phyloP scores from a whole-genome alignment of 306 rosid genomes.

The Datisca glomerata region DNA sequence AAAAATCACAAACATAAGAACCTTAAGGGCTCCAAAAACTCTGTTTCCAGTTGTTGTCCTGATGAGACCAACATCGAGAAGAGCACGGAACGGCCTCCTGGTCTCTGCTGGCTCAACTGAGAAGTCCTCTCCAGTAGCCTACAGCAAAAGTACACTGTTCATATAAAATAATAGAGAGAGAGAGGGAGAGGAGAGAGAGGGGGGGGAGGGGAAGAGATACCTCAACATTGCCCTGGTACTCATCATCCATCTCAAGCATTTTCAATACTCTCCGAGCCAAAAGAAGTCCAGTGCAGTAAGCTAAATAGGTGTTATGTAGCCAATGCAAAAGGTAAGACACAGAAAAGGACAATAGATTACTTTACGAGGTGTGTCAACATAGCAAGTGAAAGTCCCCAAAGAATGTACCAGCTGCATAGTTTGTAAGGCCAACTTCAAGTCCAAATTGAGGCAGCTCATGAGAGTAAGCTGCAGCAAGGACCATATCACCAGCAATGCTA shows the following conservation, averaged over 20 bases:
- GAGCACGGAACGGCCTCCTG: slow-evolving; percentile 97
- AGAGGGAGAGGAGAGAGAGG: too few relatives aligned
- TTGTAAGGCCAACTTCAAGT: slow-evolving; percentile 56
- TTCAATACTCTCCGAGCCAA: slow-evolving; percentile 77
- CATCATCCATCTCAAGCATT: slow-evolving; percentile 62
- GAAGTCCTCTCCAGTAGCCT: slow-evolving; percentile 87
- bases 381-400: too few relatives aligned
- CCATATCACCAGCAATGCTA: slow-evolving; percentile 53
- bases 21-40: slow-evolving; percentile 83
- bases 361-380: too few relatives aligned
- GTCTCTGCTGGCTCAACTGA: slow-evolving; percentile 82
- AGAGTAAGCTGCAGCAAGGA: slow-evolving; percentile 55
- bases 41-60: slow-evolving; percentile 85
- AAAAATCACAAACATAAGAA: not conserved
- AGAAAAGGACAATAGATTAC: too few relatives aligned
- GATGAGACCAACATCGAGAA: slow-evolving; percentile 82
- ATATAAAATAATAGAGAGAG: too few relatives aligned
- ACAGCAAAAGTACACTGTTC: too few relatives aligned
- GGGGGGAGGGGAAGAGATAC: slow-evolving; percentile 11
- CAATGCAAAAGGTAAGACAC: too few relatives aligned
- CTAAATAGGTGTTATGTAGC: slow-evolving; percentile 20
- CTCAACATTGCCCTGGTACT: slow-evolving; percentile 89
- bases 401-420: slow-evolving; percentile 63
- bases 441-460: slow-evolving; percentile 61
- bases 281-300: slow-evolving; percentile 89